These are phyloP conservation scores for Hymenoscyphus occultus DNA, from an alignment of 2,329 filamentous ascomycete genomes.

Conservation along the genomic window DNA sequence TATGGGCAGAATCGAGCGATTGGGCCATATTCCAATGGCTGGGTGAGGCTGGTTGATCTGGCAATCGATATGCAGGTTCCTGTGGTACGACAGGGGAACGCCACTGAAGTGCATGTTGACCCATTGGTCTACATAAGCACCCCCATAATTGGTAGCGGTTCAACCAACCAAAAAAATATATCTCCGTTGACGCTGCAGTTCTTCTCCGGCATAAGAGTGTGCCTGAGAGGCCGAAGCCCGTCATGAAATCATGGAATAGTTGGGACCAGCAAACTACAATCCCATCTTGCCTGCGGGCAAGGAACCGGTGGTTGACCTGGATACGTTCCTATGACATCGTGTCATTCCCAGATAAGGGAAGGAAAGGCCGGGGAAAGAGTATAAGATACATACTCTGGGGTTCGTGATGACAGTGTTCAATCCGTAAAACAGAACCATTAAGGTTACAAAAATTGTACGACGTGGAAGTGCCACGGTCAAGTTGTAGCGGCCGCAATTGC, in stretches of 20 bases:
- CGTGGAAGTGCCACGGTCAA: not conserved
- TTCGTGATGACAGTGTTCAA: not conserved
- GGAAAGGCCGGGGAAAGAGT: not conserved
- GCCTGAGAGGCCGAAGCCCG: not conserved
- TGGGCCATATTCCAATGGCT: conserved; percentile 8
- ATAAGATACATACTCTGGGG: not conserved
- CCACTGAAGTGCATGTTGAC: not conserved
- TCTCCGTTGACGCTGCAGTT: not conserved
- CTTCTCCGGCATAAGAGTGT: not conserved
- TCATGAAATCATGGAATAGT: not conserved
- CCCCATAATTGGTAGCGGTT: not conserved
- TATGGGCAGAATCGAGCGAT: conserved; percentile 9
- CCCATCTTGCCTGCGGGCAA: not conserved
- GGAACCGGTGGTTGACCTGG: not conserved
- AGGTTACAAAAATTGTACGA: not conserved
- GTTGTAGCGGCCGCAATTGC: not conserved
- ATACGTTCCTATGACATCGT: conserved; percentile 2
- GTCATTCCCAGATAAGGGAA: not conserved
- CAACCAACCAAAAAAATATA: not conserved
- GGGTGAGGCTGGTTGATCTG: conserved; percentile 23
- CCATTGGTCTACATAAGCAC: not conserved
- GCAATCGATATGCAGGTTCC: conserved; percentile 12
- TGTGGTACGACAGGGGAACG: conserved; percentile 1
- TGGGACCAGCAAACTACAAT: not conserved
- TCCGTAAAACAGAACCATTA: not conserved